Percentiles rank a stretch among this genome's conserved stretches.
Conservation (phyloP, 495 filamentous ascomycete species). For the Penicillium cinerascens region DNA sequence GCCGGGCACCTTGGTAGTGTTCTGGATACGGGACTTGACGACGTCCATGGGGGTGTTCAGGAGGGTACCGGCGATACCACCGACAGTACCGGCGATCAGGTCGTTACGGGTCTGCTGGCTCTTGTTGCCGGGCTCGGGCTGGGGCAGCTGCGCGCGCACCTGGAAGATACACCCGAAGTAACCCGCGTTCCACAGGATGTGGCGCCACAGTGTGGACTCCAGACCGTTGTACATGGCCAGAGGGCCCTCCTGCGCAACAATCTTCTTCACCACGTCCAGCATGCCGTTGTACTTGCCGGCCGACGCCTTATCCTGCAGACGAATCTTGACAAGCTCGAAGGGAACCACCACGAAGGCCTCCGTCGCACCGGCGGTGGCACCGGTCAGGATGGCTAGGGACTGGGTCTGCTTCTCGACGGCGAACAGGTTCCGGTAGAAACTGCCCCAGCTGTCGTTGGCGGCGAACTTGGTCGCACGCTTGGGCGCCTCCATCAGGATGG, state of each 20-base stretch:
- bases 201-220: constrained; percentile 94
- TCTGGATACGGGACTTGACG: constrained; percentile 96
- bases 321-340: constrained; percentile 94
- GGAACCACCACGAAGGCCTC: constrained; percentile 94
- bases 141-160: constrained; percentile 77
- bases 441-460: constrained; percentile 96
- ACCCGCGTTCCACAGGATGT: constrained; percentile 94
- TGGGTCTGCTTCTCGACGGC: constrained; percentile 85
- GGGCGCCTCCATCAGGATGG: constrained; percentile 97
- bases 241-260: constrained; percentile 75
- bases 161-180: constrained; percentile 99
- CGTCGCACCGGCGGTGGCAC: constrained; percentile 90
- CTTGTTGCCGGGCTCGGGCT: constrained; percentile 67
- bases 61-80: constrained; percentile 89
- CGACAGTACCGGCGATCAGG: constrained; percentile 77
- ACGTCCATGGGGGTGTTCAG: constrained; percentile 98
- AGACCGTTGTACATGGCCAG: constrained; percentile 94
- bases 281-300: constrained; percentile 91
- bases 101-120: constrained; percentile 77
- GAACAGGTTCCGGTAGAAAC: constrained; percentile 82
- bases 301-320: constrained; percentile 92
- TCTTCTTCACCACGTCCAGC: constrained; percentile 86
- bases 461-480: constrained; percentile 99
- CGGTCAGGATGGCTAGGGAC: constrained; percentile 81
- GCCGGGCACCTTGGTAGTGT: constrained; percentile 76